Percentiles rank a stretch among this genome's conserved stretches.
phyloP scores from a whole-genome alignment of 306 rosid species.

The Vigna trinervia region DNA sequence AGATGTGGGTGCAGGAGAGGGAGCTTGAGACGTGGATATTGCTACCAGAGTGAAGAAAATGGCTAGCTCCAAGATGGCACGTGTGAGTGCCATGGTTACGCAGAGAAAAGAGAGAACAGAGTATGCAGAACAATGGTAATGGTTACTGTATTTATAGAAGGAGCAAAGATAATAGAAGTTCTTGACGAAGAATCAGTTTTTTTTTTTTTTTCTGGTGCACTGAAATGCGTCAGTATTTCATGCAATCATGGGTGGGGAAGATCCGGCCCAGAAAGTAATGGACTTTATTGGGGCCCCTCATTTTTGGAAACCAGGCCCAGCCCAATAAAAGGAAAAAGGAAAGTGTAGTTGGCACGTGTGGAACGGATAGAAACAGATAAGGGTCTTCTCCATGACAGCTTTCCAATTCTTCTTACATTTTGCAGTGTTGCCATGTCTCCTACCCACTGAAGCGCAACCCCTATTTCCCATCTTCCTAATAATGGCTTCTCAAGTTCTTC shows the following conservation, averaged over 20 bases:
- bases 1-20: conserved; percentile 49
- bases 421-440: conserved; percentile 24
- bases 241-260: too few relatives aligned
- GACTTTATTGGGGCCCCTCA: too few relatives aligned
- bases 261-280: too few relatives aligned
- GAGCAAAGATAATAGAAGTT: not conserved
- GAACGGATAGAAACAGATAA: conserved; percentile 47
- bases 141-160: conserved; percentile 44
- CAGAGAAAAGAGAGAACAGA: too few relatives aligned
- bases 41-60: conserved; percentile 51
- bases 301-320: conserved; percentile 14
- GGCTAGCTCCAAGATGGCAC: conserved; percentile 41
- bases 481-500: conserved; percentile 76
- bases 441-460: conserved; percentile 33
- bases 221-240: too few relatives aligned
- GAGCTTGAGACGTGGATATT: conserved; percentile 60
- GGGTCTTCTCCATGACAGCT: not conserved
- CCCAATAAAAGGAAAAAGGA: not conserved
- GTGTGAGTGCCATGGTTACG: conserved; percentile 55
- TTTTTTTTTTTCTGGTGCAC: too few relatives aligned
- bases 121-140: conserved; percentile 9
- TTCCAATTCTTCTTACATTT: conserved; percentile 26
- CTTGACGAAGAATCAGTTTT: too few relatives aligned
- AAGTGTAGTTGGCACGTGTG: conserved; percentile 5
- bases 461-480: not conserved